Conservation (phyloP, 192 early-diverging fungal species). For the Coemansia sp. region DNA sequence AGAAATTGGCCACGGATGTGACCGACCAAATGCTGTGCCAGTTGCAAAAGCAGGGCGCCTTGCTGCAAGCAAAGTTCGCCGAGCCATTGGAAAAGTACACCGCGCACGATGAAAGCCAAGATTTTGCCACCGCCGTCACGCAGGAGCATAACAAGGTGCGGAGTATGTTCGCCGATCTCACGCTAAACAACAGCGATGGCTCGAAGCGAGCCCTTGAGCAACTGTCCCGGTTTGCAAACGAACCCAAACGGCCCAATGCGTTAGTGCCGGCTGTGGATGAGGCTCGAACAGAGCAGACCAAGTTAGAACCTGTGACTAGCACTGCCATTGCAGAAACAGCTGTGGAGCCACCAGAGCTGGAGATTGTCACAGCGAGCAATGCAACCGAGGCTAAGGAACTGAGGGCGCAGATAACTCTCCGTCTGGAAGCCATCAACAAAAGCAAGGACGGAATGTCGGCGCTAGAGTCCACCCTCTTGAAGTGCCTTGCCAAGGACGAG, state of each 20-base stretch:
- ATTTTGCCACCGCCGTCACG: neutral
- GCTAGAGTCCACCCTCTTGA: conserved; percentile 7
- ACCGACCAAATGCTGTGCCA: neutral
- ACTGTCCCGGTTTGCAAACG: neutral
- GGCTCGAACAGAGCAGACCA: neutral
- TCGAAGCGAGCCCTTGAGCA: neutral
- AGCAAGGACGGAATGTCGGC: conserved; percentile 1
- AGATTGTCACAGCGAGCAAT: neutral
- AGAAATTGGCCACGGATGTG: neutral
- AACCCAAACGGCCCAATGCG: neutral
- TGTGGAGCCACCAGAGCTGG: neutral
- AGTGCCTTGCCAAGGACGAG: conserved; percentile 1
- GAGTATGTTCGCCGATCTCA: neutral
- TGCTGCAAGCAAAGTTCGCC: conserved; percentile 2
- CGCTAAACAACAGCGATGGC: neutral
- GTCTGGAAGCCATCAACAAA: neutral
- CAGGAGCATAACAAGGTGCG: neutral
- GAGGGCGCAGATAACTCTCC: neutral
- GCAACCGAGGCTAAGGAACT: neutral
- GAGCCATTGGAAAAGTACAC: conserved; percentile 1
- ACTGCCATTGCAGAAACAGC: neutral
- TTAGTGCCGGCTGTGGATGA: neutral
- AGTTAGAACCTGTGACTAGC: neutral
- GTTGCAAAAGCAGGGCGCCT: neutral
- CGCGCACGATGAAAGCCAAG: neutral